Percentiles rank a stretch among this genome's conserved stretches.
These are phyloP conservation scores for Diutina neorugosa DNA, from an alignment of 1,139 yeast species.

Conservation along the genomic window DNA sequence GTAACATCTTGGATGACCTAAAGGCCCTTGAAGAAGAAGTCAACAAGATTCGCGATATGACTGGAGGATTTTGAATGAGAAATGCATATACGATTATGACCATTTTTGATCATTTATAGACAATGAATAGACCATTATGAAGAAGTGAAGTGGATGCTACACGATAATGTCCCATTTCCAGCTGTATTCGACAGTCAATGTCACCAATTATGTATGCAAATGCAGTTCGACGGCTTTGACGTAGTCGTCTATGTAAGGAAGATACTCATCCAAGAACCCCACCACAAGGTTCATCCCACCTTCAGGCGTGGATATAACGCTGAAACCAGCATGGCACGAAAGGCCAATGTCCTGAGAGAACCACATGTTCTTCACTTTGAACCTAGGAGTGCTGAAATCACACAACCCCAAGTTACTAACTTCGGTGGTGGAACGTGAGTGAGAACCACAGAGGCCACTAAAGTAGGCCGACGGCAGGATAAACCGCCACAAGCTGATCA, in stretches of 20 bases:
- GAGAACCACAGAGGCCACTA: neutral
- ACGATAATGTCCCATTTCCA: neutral
- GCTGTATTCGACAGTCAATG: too few relatives aligned
- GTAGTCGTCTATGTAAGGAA: neutral
- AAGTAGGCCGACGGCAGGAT: neutral
- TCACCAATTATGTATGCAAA: neutral
- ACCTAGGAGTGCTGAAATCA: neutral
- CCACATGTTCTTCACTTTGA: neutral
- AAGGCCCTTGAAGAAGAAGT: conserved; percentile 56
- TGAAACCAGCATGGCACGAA: neutral
- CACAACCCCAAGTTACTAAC: neutral
- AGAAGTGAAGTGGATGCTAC: neutral
- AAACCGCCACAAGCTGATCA: neutral
- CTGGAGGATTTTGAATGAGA: conserved; percentile 30
- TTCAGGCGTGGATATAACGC: neutral
- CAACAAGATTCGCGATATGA: conserved; percentile 37
- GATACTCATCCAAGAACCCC: neutral
- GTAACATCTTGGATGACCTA: conserved; percentile 46
- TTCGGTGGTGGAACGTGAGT: neutral
- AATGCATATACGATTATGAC: neutral
- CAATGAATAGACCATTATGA: neutral
- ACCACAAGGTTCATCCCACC: conserved; percentile 1
- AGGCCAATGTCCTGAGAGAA: neutral
- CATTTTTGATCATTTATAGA: neutral
- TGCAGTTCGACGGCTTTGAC: neutral